A percentile compares a stretch with the other conserved stretches of the same genome.
phyloP scores from a whole-genome alignment of 139 green algal species.

The Yamagishiella unicocca region DNA sequence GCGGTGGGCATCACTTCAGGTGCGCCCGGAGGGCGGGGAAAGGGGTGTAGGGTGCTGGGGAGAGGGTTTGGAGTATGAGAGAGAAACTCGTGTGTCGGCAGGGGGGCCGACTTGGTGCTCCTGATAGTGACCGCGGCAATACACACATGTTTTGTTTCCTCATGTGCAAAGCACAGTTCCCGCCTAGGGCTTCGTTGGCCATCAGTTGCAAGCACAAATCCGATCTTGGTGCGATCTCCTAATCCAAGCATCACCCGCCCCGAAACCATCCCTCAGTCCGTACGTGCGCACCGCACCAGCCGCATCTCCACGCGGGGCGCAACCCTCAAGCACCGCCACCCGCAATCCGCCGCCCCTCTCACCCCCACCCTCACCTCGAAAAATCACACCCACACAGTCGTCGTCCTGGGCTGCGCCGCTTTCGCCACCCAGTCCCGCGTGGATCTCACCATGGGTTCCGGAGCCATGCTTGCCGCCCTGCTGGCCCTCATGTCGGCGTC shows the following conservation, averaged over 20 bases:
- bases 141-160: no score
- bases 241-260: no score
- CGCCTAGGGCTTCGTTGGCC: no score
- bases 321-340: background rate
- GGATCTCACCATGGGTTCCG: slow-evolving; percentile 43
- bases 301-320: background rate
- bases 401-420: slow-evolving; percentile 21
- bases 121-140: no score
- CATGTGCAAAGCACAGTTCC: no score
- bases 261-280: no score
- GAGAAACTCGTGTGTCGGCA: no score
- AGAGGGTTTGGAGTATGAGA: no score
- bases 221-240: no score
- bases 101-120: no score
- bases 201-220: no score
- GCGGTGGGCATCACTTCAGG: slow-evolving; percentile 10
- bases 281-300: no score
- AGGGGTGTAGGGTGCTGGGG: background rate
- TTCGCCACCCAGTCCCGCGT: slow-evolving; percentile 31
- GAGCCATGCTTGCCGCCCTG: slow-evolving; percentile 30
- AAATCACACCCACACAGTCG: background rate
- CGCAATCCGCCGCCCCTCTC: background rate
- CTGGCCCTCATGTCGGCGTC: slow-evolving; percentile 34
- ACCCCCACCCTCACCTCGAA: background rate
- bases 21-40: background rate